Base-by-base conservation (phyloP, 176 grass and related monocot species). In the Hyparrhenia diplandra region DNA sequence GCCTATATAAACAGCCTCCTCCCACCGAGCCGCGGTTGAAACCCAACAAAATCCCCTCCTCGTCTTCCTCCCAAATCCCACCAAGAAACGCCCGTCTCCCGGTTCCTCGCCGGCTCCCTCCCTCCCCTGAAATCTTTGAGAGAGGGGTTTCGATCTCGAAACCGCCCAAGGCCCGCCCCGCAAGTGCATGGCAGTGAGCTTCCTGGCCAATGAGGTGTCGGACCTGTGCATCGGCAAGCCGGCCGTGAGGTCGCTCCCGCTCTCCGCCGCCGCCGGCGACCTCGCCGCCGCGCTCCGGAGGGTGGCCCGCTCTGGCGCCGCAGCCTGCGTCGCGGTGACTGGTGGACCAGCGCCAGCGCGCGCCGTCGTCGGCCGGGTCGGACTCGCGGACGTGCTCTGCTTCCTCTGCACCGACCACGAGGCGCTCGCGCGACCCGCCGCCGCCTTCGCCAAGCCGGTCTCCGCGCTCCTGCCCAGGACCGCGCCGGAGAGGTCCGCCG, bases 161-260 rank as follows among this genome's bases (percentile, higher is more conserved):
- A 86, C 88, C 73, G 29, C 5, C 52, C 30, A 89, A 79, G 79
- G 88, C 45, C 34, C 45, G 59, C 17, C 82, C 89, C 89, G 85
- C 60, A 82, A 84, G 82, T 97, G 91, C 82, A 97, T 97, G 94
- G 94, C 91, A 93, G 91, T 91, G 79, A 80, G 82, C 81, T 83
- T 94, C 35, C 75, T 91, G 82, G 87, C 67, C 55, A 88, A 93
- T 93, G 91, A 91, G 60, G 88, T 93, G 84, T 91, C 94, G 46
- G 94, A 97, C 79, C 91, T 97, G 86, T 97, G 94, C 94, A 97
- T 97, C 83, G 94, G 94, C 82, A 94, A 97, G 88, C 94, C 94
- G 81, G 81, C 91, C 70, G 84, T 94, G 82, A 97, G 91, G 76
- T 85, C 76, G 52, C 84, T 94, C 74, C 91, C 89, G 82, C 74